A percentile compares a stretch with the other conserved stretches of the same genome.
Conservation (phyloP, 2,329 filamentous ascomycete genomes). For the Fonsecaea nubica region DNA sequence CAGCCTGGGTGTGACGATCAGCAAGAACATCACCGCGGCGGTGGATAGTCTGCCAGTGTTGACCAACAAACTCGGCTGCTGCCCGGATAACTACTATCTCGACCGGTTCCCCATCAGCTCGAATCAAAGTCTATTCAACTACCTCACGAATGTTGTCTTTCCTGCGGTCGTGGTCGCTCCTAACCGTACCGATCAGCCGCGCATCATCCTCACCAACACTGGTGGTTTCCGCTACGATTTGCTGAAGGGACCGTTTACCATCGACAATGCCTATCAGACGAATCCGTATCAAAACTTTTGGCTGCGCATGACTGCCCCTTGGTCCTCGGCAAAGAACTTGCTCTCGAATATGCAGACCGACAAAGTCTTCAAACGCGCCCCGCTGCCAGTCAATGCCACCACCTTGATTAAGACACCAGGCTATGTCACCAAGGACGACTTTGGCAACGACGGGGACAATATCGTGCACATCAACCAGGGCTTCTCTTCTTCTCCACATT, state of each 20-base stretch:
- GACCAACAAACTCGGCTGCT: conserved; percentile 65
- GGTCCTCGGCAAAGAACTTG: conserved; percentile 42
- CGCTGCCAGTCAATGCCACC: conserved; percentile 34
- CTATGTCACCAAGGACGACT: conserved; percentile 46
- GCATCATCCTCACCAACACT: conserved; percentile 67
- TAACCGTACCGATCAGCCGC: conserved; percentile 57
- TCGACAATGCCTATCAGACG: conserved; percentile 43
- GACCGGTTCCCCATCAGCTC: conserved; percentile 61
- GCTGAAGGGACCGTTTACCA: conserved; percentile 67
- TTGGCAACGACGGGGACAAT: conserved; percentile 46
- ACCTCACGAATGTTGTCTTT: conserved; percentile 58
- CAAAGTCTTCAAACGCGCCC: conserved; percentile 41
- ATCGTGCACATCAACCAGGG: conserved; percentile 44
- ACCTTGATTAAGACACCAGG: conserved; percentile 38
- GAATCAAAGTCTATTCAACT: conserved; percentile 61
- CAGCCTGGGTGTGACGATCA: conserved; percentile 54
- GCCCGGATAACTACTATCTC: conserved; percentile 65
- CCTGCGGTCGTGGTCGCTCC: conserved; percentile 60
- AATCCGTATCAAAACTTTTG: conserved; percentile 44
- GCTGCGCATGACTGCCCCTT: conserved; percentile 44
- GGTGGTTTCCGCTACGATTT: conserved; percentile 68
- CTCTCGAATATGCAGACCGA: conserved; percentile 42
- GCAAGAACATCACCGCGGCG: conserved; percentile 57
- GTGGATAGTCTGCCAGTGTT: conserved; percentile 61
- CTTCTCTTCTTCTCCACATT: conserved; percentile 39